Conservation (phyloP, 306 rosid genomes). For the Dalbergia cochinchinensis region DNA sequence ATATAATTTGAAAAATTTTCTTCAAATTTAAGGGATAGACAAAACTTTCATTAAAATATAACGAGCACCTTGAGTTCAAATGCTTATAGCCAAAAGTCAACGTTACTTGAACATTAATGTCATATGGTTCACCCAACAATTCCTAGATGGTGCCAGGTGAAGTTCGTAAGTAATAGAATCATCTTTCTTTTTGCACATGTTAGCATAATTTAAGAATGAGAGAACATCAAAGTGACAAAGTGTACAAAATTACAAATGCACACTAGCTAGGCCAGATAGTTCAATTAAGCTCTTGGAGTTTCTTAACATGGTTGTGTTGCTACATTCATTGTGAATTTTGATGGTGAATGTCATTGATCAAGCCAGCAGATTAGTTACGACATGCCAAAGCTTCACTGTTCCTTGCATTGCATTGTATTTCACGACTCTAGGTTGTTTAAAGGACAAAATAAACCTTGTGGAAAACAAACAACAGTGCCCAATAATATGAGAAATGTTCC, state of each 20-base stretch:
- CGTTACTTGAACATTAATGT: neutral
- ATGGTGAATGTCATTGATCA: too few relatives aligned
- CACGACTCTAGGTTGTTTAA: neutral
- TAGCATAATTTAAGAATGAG: neutral
- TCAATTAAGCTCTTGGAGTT: neutral
- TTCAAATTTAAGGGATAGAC: neutral
- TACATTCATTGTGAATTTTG: too few relatives aligned
- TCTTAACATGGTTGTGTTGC: too few relatives aligned
- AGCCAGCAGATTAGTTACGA: too few relatives aligned
- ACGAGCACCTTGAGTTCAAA: neutral
- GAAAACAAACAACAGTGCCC: constrained; percentile 5
- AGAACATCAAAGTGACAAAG: neutral
- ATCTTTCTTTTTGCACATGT: neutral
- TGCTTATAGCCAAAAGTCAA: neutral
- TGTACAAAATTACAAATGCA: neutral
- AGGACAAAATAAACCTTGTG: neutral
- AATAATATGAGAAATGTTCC: constrained; percentile 18
- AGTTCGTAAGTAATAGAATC: neutral
- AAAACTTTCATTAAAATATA: neutral
- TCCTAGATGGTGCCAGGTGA: neutral
- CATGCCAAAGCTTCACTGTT: too few relatives aligned
- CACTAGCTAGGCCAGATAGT: neutral
- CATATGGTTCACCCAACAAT: neutral
- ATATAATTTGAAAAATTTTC: neutral
- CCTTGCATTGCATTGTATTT: too few relatives aligned